phyloP scores from a whole-genome alignment of 2,329 filamentous ascomycete genomes.

The Karstenula rhodostoma region DNA sequence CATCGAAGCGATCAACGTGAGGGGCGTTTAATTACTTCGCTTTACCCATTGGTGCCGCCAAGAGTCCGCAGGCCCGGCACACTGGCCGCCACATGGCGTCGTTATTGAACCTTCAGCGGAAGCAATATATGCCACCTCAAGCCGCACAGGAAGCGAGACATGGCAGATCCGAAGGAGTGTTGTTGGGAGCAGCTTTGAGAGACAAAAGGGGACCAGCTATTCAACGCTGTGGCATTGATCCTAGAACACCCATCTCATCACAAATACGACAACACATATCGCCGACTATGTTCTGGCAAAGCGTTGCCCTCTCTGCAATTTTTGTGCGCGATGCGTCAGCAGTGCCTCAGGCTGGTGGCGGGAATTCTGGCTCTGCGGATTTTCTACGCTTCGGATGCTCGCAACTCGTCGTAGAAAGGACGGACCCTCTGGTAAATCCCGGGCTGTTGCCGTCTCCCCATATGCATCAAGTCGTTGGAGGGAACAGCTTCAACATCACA shows the following conservation, averaged over 20 bases:
- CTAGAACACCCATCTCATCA: not conserved
- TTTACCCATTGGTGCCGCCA: conserved; percentile 9
- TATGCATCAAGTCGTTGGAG: conserved; percentile 28
- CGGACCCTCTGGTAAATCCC: conserved; percentile 27
- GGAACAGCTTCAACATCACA: conserved; percentile 24
- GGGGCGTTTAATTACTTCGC: conserved; percentile 4
- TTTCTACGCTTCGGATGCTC: conserved; percentile 30
- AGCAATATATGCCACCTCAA: not conserved
- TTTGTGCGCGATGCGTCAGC: conserved; percentile 12
- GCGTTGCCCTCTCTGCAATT: conserved; percentile 7
- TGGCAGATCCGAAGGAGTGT: not conserved
- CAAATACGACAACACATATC: not conserved
- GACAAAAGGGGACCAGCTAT: not conserved
- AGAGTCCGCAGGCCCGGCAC: not conserved
- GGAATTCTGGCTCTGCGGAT: conserved; percentile 8
- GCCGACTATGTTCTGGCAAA: conserved; percentile 16
- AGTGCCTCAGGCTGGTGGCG: conserved; percentile 5
- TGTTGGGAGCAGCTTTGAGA: not conserved
- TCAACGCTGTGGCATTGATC: not conserved
- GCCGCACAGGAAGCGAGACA: not conserved
- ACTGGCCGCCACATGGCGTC: conserved; percentile 1
- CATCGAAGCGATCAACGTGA: not conserved
- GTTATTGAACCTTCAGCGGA: not conserved
- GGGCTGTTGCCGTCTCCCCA: conserved; percentile 24
- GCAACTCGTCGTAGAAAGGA: conserved; percentile 28